Percentiles rank a stretch among this genome's conserved stretches.
Evolutionary conservation across 192 early-diverging fungal genomes (phyloP).

Genomic region (Entomortierella lignicola): DNA sequence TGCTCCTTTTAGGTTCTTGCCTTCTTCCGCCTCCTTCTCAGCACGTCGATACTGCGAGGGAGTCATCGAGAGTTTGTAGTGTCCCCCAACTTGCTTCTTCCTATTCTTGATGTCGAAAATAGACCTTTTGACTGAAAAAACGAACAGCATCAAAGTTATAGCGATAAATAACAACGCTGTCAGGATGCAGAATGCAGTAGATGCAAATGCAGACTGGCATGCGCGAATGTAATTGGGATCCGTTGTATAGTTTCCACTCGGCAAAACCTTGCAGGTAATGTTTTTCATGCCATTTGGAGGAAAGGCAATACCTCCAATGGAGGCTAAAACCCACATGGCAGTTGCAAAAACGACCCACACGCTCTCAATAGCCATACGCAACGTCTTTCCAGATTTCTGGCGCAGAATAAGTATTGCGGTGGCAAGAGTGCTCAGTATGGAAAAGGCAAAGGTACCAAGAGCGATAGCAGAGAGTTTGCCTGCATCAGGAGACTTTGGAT

Average conservation of each 20-base stretch:
- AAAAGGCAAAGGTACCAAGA: conserved; percentile 19
- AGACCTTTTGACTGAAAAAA: conserved; percentile 22
- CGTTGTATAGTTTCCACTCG: conserved; percentile 15
- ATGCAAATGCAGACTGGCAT: conserved; percentile 43
- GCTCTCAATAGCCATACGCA: conserved; percentile 18
- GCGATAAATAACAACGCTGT: conserved; percentile 28
- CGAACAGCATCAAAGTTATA: conserved; percentile 14
- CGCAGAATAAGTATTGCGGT: conserved; percentile 20
- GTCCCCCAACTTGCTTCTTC: conserved; percentile 22
- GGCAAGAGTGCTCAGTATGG: conserved; percentile 19
- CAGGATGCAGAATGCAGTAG: conserved; percentile 36
- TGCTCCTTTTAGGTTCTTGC: conserved; percentile 27
- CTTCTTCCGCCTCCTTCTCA: conserved; percentile 27
- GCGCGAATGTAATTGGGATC: conserved; percentile 29
- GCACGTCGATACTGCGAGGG: conserved; percentile 25
- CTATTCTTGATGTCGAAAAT: conserved; percentile 10
- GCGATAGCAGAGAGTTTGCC: conserved; percentile 16
- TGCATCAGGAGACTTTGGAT: conserved; percentile 33
- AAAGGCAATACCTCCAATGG: conserved; percentile 23
- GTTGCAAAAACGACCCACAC: conserved; percentile 30
- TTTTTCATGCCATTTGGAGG: conserved; percentile 37
- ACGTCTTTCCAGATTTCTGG: conserved; percentile 32
- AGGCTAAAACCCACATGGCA: conserved; percentile 18
- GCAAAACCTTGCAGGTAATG: conserved; percentile 28
- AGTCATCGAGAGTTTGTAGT: conserved; percentile 19